Base-by-base conservation (phyloP, 495 filamentous ascomycete species). In the Bacidia gigantensis region DNA sequence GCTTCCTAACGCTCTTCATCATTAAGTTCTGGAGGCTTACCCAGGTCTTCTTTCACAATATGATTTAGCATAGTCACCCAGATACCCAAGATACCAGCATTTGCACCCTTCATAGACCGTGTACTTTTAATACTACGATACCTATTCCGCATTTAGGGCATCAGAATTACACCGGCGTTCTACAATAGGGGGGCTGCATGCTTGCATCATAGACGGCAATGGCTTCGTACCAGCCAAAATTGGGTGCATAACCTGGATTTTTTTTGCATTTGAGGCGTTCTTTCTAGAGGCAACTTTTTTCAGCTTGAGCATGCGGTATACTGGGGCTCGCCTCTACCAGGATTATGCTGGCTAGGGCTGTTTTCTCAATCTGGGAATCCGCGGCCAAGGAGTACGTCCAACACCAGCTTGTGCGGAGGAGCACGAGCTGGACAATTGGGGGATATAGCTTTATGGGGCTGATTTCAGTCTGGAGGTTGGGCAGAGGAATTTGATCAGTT, bases 61-160 rank as follows among this genome's bases (percentile, higher is more conserved):
- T n/a, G n/a, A n/a, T n/a, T 9, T 25, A 24, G 22, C 12, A 21
- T 1, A 5, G 20, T 1, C 20, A 47, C 45, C 45, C 24, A 47
- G 20, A 22, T 11, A 22, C 20, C 44, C 23, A 35, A n/a, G 17
- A 29, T 14, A 9, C 22, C 47, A 38, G 47, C 47, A 50, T 35
- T 50, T 50, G 47, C 47, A 50, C 47, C 47, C 47, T 50, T 50
- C 47, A 50, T 50, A 50, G 47, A 35, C 47, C 5, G 29, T 35
- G 29, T 50, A 25, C 26, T 38, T 50, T 50, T 50, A 50, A 18
- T 50, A 7, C 11, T 26, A 22, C 47, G 47, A 50, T 50, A 50
- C 47, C 47, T 26, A 29, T 20, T 32, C 38, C n/a, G 26, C 17
- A 25, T 17, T 38, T 26, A 32, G 41, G 12, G 41, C 41, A 50